A percentile compares a stretch with the other conserved stretches of the same genome.
phyloP scores from a whole-genome alignment of 768 basidiomycete species.

The Lentinula boryana region DNA sequence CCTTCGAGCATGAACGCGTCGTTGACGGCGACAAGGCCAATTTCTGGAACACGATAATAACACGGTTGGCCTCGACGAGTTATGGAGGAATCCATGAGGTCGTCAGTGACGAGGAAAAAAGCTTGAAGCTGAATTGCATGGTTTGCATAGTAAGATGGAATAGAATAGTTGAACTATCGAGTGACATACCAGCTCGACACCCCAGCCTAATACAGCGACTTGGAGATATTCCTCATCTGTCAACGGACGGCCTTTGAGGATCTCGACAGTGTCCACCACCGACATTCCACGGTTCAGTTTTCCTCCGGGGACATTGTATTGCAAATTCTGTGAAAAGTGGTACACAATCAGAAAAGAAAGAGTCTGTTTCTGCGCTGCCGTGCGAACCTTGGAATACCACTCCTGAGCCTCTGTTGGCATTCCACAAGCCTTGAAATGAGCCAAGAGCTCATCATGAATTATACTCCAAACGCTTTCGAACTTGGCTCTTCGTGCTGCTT shows the following conservation, averaged over 20 bases:
- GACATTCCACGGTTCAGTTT: constrained; percentile 96
- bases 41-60: constrained; percentile 68
- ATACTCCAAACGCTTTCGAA: constrained; percentile 71
- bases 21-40: constrained; percentile 89
- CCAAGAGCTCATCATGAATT: constrained; percentile 75
- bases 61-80: constrained; percentile 94
- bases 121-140: constrained; percentile 71
- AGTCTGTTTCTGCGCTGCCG: background rate
- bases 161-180: background rate
- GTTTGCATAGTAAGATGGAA: background rate
- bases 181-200: constrained; percentile 80
- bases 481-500: constrained; percentile 43
- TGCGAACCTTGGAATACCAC: constrained; percentile 76
- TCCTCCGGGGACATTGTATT: constrained; percentile 94
- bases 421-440: constrained; percentile 55
- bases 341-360: background rate
- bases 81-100: constrained; percentile 95
- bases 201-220: constrained; percentile 89
- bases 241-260: constrained; percentile 69
- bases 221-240: constrained; percentile 84
- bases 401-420: constrained; percentile 82
- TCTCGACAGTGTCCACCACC: constrained; percentile 89
- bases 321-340: constrained; percentile 54
- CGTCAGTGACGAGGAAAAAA: constrained; percentile 94
- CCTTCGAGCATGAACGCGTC: constrained; percentile 95